Evolutionary conservation across 1,284 basidiomycete species (phyloP).

Genomic region (Porogramme epimiltina): DNA sequence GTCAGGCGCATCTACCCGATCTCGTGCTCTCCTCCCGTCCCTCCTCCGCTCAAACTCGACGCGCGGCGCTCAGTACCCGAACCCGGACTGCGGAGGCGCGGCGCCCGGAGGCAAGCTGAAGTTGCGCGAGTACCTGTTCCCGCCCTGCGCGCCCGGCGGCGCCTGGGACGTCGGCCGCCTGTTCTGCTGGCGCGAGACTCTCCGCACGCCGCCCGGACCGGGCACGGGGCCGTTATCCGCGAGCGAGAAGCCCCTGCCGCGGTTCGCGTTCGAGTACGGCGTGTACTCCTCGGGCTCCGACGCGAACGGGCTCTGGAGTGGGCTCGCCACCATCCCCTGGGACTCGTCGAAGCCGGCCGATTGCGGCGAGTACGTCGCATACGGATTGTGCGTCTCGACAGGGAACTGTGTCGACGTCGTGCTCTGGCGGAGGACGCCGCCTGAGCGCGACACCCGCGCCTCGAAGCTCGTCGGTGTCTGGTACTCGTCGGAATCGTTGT

Average conservation of each 20-base stretch:
- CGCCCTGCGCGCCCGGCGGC: constrained; percentile 59
- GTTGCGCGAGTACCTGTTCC: constrained; percentile 72
- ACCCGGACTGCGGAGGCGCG: constrained; percentile 57
- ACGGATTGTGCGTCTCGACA: constrained; percentile 57
- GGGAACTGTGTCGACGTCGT: constrained; percentile 42
- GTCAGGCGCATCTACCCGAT: not conserved
- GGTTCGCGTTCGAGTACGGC: no score
- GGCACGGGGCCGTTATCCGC: constrained; percentile 82
- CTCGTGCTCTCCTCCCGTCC: not conserved
- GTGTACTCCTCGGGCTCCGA: no score
- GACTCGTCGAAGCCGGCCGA: constrained; percentile 40
- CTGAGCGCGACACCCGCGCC: constrained; percentile 43
- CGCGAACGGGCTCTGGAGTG: no score
- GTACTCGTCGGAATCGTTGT: constrained; percentile 31
- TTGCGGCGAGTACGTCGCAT: constrained; percentile 38
- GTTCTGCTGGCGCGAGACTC: constrained; percentile 59
- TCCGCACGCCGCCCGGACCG: constrained; percentile 70
- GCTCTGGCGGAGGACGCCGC: constrained; percentile 43
- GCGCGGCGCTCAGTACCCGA: constrained; percentile 33
- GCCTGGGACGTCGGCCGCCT: constrained; percentile 59
- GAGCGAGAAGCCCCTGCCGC: constrained; percentile 66
- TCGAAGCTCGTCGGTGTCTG: constrained; percentile 36
- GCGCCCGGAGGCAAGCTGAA: constrained; percentile 70
- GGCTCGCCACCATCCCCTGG: constrained; percentile 33
- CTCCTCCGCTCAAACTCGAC: not conserved